phyloP scores from a whole-genome alignment of 768 basidiomycete genomes.

The Dacryopinax primogenitus region DNA sequence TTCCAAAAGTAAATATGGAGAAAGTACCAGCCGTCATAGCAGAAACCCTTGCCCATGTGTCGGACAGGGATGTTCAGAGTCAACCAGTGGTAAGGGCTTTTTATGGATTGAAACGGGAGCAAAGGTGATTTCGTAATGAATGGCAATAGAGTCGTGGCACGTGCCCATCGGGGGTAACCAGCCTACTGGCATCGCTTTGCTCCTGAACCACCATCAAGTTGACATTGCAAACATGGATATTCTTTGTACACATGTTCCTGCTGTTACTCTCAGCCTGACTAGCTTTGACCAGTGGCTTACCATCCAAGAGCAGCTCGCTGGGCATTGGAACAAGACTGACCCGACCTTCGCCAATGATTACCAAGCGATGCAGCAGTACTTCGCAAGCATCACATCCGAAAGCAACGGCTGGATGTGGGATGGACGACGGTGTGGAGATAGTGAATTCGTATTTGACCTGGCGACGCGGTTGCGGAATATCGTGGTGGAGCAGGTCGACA shows the following conservation, averaged over 20 bases:
- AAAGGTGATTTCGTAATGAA: no score
- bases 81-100: no score
- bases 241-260: not conserved
- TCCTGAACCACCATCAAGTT: not conserved
- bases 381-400: not conserved
- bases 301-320: not conserved
- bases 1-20: conserved; percentile 19
- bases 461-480: not conserved
- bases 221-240: not conserved
- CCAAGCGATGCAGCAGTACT: not conserved
- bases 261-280: not conserved
- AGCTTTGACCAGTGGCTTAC: not conserved
- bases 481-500: not conserved
- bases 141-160: no score
- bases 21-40: conserved; percentile 28
- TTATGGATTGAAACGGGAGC: no score
- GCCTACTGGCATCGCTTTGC: not conserved
- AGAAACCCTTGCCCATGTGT: no score
- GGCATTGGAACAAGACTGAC: not conserved
- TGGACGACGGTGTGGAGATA: not conserved
- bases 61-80: no score
- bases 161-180: no score
- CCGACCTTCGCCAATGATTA: not conserved
- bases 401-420: not conserved
- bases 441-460: not conserved